Percentiles rank a stretch among this genome's conserved stretches.
These are phyloP conservation scores for Penicillium salamii DNA, from an alignment of 495 filamentous ascomycete species.

Conservation along the genomic window DNA sequence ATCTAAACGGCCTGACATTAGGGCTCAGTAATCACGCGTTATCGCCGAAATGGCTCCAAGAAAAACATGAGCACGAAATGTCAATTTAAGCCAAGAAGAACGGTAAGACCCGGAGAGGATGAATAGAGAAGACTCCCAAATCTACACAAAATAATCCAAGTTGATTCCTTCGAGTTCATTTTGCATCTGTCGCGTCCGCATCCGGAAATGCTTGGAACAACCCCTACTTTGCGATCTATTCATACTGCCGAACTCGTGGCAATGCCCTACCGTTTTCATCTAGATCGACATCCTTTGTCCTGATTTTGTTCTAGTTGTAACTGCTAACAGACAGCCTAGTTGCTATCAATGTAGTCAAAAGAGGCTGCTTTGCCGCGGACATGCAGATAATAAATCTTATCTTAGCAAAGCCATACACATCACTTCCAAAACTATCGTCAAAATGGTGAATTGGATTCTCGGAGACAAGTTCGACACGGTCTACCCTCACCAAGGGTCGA, in stretches of 20 bases:
- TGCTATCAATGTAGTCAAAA: not conserved
- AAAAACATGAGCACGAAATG: too few relatives aligned
- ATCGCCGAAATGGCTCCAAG: too few relatives aligned
- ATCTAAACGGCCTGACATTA: not conserved
- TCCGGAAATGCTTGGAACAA: slow-evolving; percentile 5
- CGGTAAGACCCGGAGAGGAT: not conserved
- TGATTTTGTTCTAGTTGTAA: not conserved
- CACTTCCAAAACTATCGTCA: slow-evolving; percentile 7
- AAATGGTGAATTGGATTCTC: slow-evolving; percentile 33
- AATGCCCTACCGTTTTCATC: slow-evolving; percentile 15
- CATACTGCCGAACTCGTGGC: not conserved
- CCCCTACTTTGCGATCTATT: not conserved
- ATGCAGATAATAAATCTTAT: not conserved
- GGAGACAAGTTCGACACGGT: slow-evolving; percentile 37
- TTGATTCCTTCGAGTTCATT: too few relatives aligned
- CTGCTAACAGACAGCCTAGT: not conserved
- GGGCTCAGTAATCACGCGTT: not conserved
- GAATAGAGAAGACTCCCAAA: too few relatives aligned
- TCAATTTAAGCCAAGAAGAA: too few relatives aligned
- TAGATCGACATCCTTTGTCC: slow-evolving; percentile 1
- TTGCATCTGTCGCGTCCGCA: not conserved
- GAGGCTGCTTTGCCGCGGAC: not conserved
- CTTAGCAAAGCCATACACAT: not conserved
- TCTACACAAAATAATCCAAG: too few relatives aligned
- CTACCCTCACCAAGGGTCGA: slow-evolving; percentile 64